Base-by-base conservation (phyloP, 495 filamentous ascomycete species). In the Talaromyces nanjingensis region DNA sequence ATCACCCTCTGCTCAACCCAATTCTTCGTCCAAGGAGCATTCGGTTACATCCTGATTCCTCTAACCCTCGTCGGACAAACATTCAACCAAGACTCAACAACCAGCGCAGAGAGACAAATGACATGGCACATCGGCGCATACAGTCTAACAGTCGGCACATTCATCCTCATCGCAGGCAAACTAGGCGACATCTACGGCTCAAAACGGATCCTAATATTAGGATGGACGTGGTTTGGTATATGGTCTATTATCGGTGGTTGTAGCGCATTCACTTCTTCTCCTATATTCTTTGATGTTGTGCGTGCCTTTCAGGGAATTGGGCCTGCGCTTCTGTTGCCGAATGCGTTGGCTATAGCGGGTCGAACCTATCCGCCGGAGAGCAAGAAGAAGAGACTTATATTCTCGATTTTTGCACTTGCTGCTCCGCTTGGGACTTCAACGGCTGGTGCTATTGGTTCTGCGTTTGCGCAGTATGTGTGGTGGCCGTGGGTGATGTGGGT, bases 401-500 rank as follows among this genome's bases (percentile, higher is more conserved):
- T 91, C 66, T 76, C 82, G 0, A 49, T 87, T 6, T 90, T 90
- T 65, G 88, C 86, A 4, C 86, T 84, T 1, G 77, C 77, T 47
- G 86, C 87, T 0, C 88, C 87, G 0, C 74, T 69, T 4, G 86
- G 88, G 0, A 76, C 71, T 25, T 66, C 84, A 3, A 8, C 84
- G 1, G 87, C 86, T 0, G 73, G 73, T 1, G 69, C 81, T 0
- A 82, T 88, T 62, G 72, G 77, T 0, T 71, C 73, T 0, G 56
- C 89, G 4, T 83, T 87, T 20, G 74, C 81, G 2, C 72, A 83
- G 33, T 65, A 79, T 5, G 78, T 75, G 2, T 86, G 82, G 81
- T 91, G 87, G 89, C 84, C 82, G 1, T 91, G 88, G 89, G 75
- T 81, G 0, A 82, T 67, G 90, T 81, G 83, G 71, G 74, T 4